A percentile compares a stretch with the other conserved stretches of the same genome.
Conservation (phyloP, 352 stramenopile species). For the Phytophthora pinifolia region DNA sequence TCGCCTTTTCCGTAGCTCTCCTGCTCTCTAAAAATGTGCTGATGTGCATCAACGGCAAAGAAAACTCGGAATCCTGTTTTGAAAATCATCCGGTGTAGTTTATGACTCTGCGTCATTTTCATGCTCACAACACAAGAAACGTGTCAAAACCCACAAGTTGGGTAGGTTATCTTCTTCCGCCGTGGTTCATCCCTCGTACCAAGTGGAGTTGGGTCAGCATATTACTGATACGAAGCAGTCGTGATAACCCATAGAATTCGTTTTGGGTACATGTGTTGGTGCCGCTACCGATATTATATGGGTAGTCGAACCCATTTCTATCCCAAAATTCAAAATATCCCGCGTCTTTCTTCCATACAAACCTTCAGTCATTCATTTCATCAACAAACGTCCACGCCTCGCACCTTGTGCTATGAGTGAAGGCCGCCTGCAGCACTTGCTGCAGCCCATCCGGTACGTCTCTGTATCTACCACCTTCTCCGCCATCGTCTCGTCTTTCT, state of each 20-base stretch:
- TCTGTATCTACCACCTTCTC: neutral
- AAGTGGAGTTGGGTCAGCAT: neutral
- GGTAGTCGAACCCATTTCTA: too few relatives aligned
- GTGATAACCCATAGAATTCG: too few relatives aligned
- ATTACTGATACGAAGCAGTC: too few relatives aligned
- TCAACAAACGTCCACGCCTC: neutral
- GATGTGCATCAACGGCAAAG: too few relatives aligned
- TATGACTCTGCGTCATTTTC: too few relatives aligned
- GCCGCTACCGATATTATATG: too few relatives aligned
- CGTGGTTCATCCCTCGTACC: constrained; percentile 1
- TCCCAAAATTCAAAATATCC: constrained; percentile 11
- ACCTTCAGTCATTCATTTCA: neutral
- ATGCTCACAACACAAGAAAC: too few relatives aligned
- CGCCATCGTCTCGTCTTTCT: neutral
- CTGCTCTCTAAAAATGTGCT: too few relatives aligned
- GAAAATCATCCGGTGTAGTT: too few relatives aligned
- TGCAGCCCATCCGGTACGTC: constrained; percentile 83
- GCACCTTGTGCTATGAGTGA: constrained; percentile 38
- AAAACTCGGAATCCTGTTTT: too few relatives aligned
- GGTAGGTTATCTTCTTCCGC: neutral
- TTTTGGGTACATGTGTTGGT: too few relatives aligned
- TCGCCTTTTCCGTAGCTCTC: neutral
- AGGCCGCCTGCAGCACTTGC: constrained; percentile 77
- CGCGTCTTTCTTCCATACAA: neutral
- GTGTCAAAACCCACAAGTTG: too few relatives aligned